A percentile compares a stretch with the other conserved stretches of the same genome.
Conservation (phyloP, 2,329 filamentous ascomycete species). For the Blastomyces percursus region DNA sequence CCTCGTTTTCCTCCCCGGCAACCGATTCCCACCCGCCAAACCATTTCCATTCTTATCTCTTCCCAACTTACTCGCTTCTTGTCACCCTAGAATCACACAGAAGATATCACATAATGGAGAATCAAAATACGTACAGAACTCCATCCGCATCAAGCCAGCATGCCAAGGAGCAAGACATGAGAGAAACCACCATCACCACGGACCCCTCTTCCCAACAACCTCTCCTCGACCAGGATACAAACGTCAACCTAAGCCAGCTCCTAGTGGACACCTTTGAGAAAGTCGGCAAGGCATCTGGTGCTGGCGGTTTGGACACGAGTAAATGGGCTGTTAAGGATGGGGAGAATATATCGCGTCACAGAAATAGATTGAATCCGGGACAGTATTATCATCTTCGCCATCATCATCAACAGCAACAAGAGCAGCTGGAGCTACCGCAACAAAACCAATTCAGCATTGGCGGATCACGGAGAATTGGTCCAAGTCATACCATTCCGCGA, state of each 20-base stretch:
- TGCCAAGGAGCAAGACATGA: background rate
- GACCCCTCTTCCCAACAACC: background rate
- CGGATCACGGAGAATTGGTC: background rate
- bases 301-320: constrained; percentile 10
- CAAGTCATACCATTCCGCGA: background rate
- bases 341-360: background rate
- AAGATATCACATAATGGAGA: background rate
- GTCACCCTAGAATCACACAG: background rate
- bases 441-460: background rate
- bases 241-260: constrained; percentile 3
- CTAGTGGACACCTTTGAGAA: constrained; percentile 11
- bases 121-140: background rate
- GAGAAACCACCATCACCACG: background rate
- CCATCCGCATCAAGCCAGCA: background rate
- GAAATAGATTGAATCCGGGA: background rate
- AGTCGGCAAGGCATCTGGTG: constrained; percentile 6
- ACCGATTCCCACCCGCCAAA: background rate
- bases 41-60: background rate
- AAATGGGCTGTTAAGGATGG: constrained; percentile 8
- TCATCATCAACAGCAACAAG: background rate
- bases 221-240: background rate
- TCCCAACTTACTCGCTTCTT: background rate
- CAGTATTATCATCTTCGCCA: background rate
- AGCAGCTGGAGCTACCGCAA: constrained; percentile 7
- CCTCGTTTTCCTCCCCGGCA: background rate